Percentiles rank a stretch among this genome's conserved stretches.
These are phyloP conservation scores for Daldinia childiae DNA, from an alignment of 495 filamentous ascomycete genomes.

Conservation along the genomic window DNA sequence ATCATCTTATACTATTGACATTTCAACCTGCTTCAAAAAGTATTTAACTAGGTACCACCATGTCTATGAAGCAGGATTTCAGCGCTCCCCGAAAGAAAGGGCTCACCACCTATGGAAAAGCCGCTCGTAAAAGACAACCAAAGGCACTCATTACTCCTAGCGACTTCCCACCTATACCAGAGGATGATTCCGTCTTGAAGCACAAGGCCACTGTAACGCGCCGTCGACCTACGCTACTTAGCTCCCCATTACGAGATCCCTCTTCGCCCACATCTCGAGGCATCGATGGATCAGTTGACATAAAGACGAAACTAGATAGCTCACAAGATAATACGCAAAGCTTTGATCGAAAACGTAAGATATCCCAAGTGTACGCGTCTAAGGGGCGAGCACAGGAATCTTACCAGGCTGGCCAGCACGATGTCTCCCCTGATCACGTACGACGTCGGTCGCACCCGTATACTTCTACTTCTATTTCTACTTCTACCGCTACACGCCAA, in stretches of 20 bases:
- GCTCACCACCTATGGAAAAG: conserved; percentile 54
- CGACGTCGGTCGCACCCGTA: conserved; percentile 12
- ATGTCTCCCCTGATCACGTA: conserved; percentile 10
- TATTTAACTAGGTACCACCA: conserved; percentile 21
- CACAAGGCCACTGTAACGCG: conserved; percentile 33
- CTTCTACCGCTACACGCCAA: conserved; percentile 11
- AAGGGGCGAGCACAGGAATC: conserved; percentile 30
- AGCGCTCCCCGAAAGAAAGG: conserved; percentile 51
- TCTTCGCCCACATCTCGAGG: conserved; percentile 22
- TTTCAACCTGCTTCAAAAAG: conserved; percentile 7
- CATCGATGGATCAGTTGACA: conserved; percentile 17
- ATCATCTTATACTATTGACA: conserved; percentile 1
- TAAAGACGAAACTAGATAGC: conserved; percentile 14
- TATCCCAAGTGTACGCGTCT: conserved; percentile 43
- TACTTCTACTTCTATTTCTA: conserved; percentile 30
- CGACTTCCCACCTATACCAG: conserved; percentile 42
- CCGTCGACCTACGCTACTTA: conserved; percentile 30
- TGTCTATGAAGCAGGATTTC: conserved; percentile 49
- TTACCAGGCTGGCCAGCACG: conserved; percentile 9
- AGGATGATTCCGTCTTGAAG: conserved; percentile 42
- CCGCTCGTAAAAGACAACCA: conserved; percentile 43
- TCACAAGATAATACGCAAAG: conserved; percentile 7
- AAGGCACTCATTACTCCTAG: conserved; percentile 41
- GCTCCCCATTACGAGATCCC: conserved; percentile 30
- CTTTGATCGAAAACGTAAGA: conserved; percentile 45